These are phyloP conservation scores for Stevia rebaudiana DNA, from an alignment of 140 eudicot genomes.

Conservation along the genomic window DNA sequence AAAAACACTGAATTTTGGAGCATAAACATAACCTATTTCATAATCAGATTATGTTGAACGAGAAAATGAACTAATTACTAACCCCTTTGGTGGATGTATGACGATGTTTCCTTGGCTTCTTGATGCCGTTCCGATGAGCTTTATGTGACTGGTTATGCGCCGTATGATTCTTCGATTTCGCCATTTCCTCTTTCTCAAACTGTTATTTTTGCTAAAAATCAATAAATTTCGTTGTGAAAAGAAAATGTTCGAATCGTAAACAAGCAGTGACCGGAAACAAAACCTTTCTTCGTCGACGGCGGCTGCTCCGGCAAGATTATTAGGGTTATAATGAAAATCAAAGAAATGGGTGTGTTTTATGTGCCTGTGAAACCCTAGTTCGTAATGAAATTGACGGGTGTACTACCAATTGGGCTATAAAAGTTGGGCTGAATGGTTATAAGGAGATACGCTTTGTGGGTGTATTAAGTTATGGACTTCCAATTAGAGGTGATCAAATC, in stretches of 20 bases:
- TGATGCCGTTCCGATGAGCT: conserved; percentile 81
- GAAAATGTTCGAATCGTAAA: not conserved
- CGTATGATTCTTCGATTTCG: conserved; percentile 91
- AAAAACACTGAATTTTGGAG: not conserved
- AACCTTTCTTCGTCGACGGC: not conserved
- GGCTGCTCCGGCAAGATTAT: not conserved
- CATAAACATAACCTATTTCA: not conserved
- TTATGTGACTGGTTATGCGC: conserved; percentile 75
- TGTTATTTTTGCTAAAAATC: not conserved
- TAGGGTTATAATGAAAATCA: not conserved
- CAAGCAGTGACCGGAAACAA: not conserved
- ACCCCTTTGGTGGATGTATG: conserved; percentile 87
- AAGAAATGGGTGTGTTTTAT: not conserved
- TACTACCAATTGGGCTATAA: not conserved
- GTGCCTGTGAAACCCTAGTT: not conserved
- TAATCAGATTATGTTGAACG: not conserved
- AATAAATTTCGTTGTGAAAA: not conserved
- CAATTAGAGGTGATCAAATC: no score
- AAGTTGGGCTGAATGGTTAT: not conserved
- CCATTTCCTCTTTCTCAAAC: conserved; percentile 30
- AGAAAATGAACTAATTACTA: not conserved
- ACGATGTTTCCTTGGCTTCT: conserved; percentile 79
- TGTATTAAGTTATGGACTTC: no score
- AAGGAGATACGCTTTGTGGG: no score
- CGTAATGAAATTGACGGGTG: not conserved